Percentiles rank a stretch among this genome's conserved stretches.
These are phyloP conservation scores for Colletotrichum simmondsii DNA, from an alignment of 2,329 filamentous ascomycete genomes.

Conservation along the genomic window DNA sequence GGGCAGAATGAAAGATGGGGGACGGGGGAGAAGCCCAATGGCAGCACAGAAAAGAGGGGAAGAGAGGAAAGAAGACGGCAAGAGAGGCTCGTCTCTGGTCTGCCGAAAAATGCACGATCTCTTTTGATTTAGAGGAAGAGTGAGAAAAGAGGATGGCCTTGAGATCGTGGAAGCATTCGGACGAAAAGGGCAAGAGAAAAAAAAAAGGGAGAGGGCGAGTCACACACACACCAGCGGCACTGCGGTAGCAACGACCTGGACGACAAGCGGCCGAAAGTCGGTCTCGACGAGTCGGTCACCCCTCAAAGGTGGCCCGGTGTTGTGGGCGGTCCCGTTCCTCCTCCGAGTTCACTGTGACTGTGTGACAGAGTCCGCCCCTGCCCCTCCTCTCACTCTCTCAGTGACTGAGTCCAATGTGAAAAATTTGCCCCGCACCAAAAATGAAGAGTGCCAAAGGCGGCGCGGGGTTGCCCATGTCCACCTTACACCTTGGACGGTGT, in stretches of 20 bases:
- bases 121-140: neutral
- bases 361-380: neutral
- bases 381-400: neutral
- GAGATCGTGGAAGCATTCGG: slow-evolving; percentile 6
- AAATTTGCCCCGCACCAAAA: slow-evolving; percentile 8
- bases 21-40: slow-evolving; percentile 9
- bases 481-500: neutral
- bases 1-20: neutral
- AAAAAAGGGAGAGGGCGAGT: slow-evolving; percentile 7
- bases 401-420: neutral
- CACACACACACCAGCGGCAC: slow-evolving; percentile 1
- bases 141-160: neutral
- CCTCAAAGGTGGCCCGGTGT: neutral
- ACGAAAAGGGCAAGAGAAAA: slow-evolving; percentile 19
- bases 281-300: slow-evolving; percentile 21
- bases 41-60: neutral
- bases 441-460: neutral
- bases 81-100: neutral
- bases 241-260: neutral
- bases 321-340: neutral
- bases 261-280: slow-evolving; percentile 32
- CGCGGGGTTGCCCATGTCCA: slow-evolving; percentile 15
- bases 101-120: slow-evolving; percentile 7
- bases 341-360: neutral
- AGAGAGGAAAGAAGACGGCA: neutral